These are phyloP conservation scores for Lepiota brunneoincarnata DNA, from an alignment of 768 basidiomycete genomes.

Conservation along the genomic window DNA sequence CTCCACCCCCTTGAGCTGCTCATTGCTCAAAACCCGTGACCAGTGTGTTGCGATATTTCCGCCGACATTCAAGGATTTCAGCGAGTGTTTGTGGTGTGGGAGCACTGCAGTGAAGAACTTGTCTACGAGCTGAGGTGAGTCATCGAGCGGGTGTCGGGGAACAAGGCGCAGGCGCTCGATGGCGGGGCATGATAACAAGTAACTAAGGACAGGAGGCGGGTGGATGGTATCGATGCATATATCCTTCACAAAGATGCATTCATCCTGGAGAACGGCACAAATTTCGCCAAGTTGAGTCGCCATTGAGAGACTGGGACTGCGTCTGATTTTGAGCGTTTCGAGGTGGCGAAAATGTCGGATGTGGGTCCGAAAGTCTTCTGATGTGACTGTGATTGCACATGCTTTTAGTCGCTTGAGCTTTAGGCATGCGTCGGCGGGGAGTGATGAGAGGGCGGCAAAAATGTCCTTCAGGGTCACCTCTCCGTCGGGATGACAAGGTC, in stretches of 20 bases:
- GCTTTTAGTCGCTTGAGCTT: neutral
- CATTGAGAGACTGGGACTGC: neutral
- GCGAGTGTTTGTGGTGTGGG: neutral
- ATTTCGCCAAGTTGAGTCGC: neutral
- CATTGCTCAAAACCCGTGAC: neutral
- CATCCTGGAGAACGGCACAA: neutral
- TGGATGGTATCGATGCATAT: neutral
- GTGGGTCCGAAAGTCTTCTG: neutral
- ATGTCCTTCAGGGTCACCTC: neutral
- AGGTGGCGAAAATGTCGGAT: neutral
- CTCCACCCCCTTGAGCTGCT: neutral
- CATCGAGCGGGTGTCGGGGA: neutral
- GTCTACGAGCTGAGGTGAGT: neutral
- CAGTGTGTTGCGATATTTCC: neutral
- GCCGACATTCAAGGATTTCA: neutral
- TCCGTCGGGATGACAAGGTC: neutral
- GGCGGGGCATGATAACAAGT: neutral
- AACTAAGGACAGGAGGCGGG: neutral
- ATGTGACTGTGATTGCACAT: neutral
- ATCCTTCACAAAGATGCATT: neutral
- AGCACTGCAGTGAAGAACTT: neutral
- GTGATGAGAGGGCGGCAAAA: neutral
- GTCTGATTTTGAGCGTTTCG: neutral
- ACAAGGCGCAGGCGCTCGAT: neutral
- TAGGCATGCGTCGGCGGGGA: neutral